Percentiles rank a stretch among this genome's conserved stretches.
Evolutionary conservation across 129 eudicot species (phyloP).

Genomic region (Chrysanthemum lavandulifolium): DNA sequence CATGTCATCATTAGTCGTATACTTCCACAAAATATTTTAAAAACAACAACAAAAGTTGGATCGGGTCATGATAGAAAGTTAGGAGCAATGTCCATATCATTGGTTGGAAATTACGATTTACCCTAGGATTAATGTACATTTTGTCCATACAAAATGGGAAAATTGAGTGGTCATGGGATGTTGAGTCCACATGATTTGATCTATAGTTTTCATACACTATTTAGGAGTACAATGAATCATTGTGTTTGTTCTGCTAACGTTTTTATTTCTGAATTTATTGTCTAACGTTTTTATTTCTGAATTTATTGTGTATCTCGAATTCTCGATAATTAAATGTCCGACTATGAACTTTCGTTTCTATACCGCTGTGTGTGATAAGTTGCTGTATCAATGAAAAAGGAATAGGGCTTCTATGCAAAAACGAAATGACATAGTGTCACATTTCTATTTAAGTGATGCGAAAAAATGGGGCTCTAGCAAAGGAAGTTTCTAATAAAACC

Average conservation of each 20-base stretch:
- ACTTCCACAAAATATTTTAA: neutral
- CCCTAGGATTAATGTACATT: conserved; percentile 11
- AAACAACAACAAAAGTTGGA: neutral
- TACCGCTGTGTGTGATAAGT: neutral
- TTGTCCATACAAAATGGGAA: conserved; percentile 3
- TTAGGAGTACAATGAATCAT: too few relatives aligned
- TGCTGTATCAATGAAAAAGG: neutral
- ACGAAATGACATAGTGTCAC: neutral
- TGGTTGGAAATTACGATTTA: neutral
- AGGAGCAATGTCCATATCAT: conserved; percentile 9
- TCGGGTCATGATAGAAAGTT: too few relatives aligned
- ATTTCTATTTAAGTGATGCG: neutral
- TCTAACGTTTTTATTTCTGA: too few relatives aligned
- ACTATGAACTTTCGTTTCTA: neutral
- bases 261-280: too few relatives aligned
- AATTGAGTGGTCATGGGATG: conserved; percentile 17
- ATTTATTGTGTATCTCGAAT: too few relatives aligned
- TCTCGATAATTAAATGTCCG: too few relatives aligned
- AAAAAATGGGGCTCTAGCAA: neutral
- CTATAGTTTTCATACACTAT: too few relatives aligned
- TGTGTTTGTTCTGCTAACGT: too few relatives aligned
- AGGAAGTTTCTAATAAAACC: neutral
- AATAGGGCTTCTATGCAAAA: neutral
- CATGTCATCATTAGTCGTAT: neutral
- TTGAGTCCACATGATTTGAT: neutral